Conservation (phyloP, 2,329 filamentous ascomycete species). For the Beauveria scarabaeidicola region DNA sequence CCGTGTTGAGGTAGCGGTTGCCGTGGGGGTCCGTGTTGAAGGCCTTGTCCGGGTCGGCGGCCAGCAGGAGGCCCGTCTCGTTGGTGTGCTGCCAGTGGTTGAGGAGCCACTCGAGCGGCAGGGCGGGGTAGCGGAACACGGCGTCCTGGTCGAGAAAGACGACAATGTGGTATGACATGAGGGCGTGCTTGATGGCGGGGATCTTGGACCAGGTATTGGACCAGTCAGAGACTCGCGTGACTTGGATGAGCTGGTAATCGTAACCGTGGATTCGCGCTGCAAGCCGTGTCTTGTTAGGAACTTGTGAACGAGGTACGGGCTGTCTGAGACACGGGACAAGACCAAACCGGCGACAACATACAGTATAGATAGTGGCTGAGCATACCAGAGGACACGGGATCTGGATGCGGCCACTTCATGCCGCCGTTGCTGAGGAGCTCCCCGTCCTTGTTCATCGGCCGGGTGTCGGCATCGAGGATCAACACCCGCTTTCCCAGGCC, state of each 20-base stretch:
- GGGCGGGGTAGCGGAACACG: constrained; percentile 30
- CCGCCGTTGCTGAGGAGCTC: neutral
- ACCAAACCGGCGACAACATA: neutral
- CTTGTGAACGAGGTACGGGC: no score
- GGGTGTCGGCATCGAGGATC: constrained; percentile 1
- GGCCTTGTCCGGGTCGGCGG: constrained; percentile 32
- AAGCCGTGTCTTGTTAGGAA: constrained; percentile 13
- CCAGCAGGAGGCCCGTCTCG: constrained; percentile 35
- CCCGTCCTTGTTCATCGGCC: neutral
- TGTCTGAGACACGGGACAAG: no score
- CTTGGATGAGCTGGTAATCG: constrained; percentile 38
- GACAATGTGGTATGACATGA: constrained; percentile 32
- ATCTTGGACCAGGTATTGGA: constrained; percentile 39
- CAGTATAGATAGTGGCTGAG: constrained; percentile 3
- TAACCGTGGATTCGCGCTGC: constrained; percentile 34
- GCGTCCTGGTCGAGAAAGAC: constrained; percentile 38
- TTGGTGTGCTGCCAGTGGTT: constrained; percentile 35
- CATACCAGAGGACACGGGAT: neutral
- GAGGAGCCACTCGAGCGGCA: constrained; percentile 40
- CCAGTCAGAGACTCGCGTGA: constrained; percentile 31
- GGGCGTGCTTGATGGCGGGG: constrained; percentile 27
- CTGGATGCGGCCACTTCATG: neutral
- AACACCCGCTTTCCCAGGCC: neutral
- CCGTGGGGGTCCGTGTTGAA: constrained; percentile 30
- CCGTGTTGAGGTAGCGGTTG: constrained; percentile 30